Evolutionary conservation across 768 basidiomycete species (phyloP), one percentile per base, ranked within the genome.

Genomic region (Suillus hirtellus): DNA sequence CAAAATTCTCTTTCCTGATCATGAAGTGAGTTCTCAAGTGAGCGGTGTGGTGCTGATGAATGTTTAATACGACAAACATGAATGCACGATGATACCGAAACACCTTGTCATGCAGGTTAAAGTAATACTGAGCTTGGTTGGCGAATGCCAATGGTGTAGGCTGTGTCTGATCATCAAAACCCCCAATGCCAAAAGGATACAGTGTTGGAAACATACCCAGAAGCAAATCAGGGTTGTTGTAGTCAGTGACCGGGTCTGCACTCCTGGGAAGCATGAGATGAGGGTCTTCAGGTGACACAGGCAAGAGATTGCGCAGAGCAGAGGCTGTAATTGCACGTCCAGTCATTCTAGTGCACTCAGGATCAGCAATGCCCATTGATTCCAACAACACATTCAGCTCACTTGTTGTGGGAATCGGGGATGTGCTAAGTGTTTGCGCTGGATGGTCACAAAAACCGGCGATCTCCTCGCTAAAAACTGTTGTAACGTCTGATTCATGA

Each of bases 151-250:
- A 8, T 0, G 14, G 1, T 2, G 34, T 50, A 7, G 24, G n/a
- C 2, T 71, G 59, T 19, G 37, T 6, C 9, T n/a, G 15, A 54
- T 70, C 66, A 1, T 76, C 71, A 69, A 76, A 72, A 0, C 75
- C 75, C 15, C 75, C 73, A 42, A 70, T 61, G 14, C 74, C 73
- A 65, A 65, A 70, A 0, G 75, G 75, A 62, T 66, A 76, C 6
- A 76, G 49, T 3, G 71, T 76, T 9, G 75, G 75, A 60, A 61
- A 76, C 65, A 70, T 71, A 2, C 72, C 69, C 35, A 72, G 73
- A 58, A 77, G 59, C 0, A 77, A 50, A 19, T 55, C 44, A 8
- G 73, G 70, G 66, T 77, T 75, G 8, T 72, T 46, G 53, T 75
- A 76, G 2, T 27, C 27, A 2, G 27, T 27, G 27, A 27, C 27